Evolutionary conservation across 371 early-diverging fungal genomes (phyloP).

Genomic region (Lichtheimia hyalospora): DNA sequence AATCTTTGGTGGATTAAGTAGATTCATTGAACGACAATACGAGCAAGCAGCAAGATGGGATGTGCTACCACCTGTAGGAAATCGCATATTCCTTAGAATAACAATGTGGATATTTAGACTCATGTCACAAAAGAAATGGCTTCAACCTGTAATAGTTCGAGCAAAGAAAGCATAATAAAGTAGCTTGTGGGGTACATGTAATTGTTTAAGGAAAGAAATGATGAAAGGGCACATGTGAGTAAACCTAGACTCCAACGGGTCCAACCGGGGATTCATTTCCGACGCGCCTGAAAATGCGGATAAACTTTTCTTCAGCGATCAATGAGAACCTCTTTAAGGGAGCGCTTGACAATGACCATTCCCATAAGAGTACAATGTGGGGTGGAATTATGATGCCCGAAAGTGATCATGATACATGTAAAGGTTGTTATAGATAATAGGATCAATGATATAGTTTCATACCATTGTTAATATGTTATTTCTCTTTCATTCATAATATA

Average conservation of each 20-base stretch:
- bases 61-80: constrained; percentile 1
- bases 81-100: constrained; percentile 7
- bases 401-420: too few relatives aligned
- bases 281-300: constrained; percentile 8
- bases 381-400: too few relatives aligned
- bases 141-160: constrained; percentile 14
- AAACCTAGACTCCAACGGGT: not conserved
- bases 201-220: too few relatives aligned
- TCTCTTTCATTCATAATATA: not conserved
- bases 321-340: too few relatives aligned
- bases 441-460: not conserved
- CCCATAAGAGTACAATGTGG: too few relatives aligned
- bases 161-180: not conserved
- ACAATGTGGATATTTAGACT: constrained; percentile 8
- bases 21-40: constrained; percentile 8
- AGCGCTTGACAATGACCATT: too few relatives aligned
- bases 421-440: not conserved
- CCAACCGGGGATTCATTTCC: constrained; percentile 3
- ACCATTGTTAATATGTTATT: not conserved
- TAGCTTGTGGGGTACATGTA: not conserved
- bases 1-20: constrained; percentile 17
- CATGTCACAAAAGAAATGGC: constrained; percentile 9
- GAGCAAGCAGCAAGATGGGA: constrained; percentile 16
- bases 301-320: constrained; percentile 6
- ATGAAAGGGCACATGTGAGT: too few relatives aligned